Evolutionary conservation across 257 asterid genomes (phyloP).

Genomic region (Scutellaria barbata): DNA sequence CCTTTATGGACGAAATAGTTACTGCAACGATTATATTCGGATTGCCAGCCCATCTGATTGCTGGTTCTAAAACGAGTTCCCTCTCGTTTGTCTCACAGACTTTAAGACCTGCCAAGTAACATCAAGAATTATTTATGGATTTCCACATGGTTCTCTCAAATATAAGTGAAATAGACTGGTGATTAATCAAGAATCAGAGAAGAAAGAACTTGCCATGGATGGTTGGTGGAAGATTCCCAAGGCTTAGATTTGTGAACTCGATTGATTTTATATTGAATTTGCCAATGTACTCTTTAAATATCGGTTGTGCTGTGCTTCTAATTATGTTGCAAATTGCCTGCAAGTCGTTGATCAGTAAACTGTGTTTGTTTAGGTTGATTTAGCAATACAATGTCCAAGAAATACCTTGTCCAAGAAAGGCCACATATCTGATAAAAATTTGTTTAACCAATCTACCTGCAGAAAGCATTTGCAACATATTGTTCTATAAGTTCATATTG

Average conservation of each 20-base stretch:
- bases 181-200: background rate
- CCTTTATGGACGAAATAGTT: slow-evolving; percentile 52
- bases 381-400: slow-evolving; percentile 23
- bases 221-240: slow-evolving; percentile 81
- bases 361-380: background rate
- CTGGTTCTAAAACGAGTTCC: slow-evolving; percentile 86
- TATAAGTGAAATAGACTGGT: background rate
- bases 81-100: slow-evolving; percentile 82
- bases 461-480: slow-evolving; percentile 15
- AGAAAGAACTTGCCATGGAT: slow-evolving; percentile 65
- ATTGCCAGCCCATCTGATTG: slow-evolving; percentile 87
- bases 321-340: slow-evolving; percentile 76
- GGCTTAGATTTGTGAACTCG: slow-evolving; percentile 66
- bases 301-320: slow-evolving; percentile 70
- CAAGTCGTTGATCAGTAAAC: slow-evolving; percentile 27
- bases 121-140: slow-evolving; percentile 6
- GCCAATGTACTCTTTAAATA: slow-evolving; percentile 77
- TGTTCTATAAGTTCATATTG: background rate
- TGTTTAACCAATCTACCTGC: slow-evolving; percentile 92
- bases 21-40: slow-evolving; percentile 60
- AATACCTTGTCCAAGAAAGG: slow-evolving; percentile 82
- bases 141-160: background rate
- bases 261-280: slow-evolving; percentile 66
- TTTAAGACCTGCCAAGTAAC: slow-evolving; percentile 64
- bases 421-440: slow-evolving; percentile 71